Evolutionary conservation across 2,329 filamentous ascomycete species (phyloP), one percentile per base, ranked within the genome.

Genomic region (Penicillium sp.): DNA sequence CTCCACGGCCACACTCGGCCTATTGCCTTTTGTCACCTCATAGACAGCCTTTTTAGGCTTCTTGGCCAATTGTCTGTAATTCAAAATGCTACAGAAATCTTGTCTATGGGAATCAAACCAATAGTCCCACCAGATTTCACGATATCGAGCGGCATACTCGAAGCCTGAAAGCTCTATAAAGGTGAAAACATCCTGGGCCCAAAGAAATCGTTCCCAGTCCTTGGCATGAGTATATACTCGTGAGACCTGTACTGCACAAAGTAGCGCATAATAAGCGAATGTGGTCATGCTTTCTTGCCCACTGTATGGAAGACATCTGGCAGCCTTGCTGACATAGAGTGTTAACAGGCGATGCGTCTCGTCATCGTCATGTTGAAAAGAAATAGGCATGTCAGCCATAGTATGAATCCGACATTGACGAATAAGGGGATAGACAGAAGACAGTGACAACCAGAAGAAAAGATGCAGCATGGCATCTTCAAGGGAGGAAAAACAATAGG

Each of bases 251-350:
- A 12, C 23, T 26, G 21, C 13, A 13, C 37, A 40, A 30, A 37
- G 15, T 36, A 46, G 8, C 2, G 23, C 24, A 44, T 43, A 39
- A 34, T 37, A 30, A 13, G 37, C 47, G 15, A 18, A 44, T 15
- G 39, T 8, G n/a, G 17, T 50, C 40, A 44, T 44, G 12, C 32
- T 23, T 4, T 29, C 15, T 33, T 50, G 47, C 4, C 4, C 26
- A 20, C 29, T 23, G 33, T 50, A 50, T 26, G 46, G 46, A 27
- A 49, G 29, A 41, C 40, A 43, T 36, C 47, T 32, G 15, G 40
- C 26, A 17, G 33, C 40, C 20, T 50, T 50, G 26, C 9, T 23
- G 15, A 40, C 26, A 40, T 40, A 39, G 4, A 15, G n/a, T 15
- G 2, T 34, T 24, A 27, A 2, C 21, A 47, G 34, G 7, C 26